Conservation (phyloP, 1,284 basidiomycete species). For the Chiua sp. region DNA sequence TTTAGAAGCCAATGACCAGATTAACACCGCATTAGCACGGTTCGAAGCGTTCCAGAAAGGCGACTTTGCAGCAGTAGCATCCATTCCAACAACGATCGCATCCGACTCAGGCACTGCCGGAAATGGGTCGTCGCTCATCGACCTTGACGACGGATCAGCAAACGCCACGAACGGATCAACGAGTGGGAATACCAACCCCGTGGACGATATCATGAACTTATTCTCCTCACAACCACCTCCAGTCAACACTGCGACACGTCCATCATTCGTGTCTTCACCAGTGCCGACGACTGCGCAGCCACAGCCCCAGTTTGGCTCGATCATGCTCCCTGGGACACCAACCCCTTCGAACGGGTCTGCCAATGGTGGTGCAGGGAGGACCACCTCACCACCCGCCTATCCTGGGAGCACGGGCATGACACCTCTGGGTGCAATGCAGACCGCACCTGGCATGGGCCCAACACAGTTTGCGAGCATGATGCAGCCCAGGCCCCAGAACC, state of each 20-base stretch:
- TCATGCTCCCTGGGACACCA: slow-evolving; percentile 58
- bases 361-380: slow-evolving; percentile 21
- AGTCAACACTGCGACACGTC: slow-evolving; percentile 31
- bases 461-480: no score
- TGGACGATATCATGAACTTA: slow-evolving; percentile 65
- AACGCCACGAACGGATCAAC: slow-evolving; percentile 11
- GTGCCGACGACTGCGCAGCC: slow-evolving; percentile 13
- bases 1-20: slow-evolving; percentile 96
- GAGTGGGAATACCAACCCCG: slow-evolving; percentile 26
- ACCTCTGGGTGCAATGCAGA: no score
- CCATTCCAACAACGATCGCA: slow-evolving; percentile 66
- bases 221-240: slow-evolving; percentile 46
- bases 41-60: slow-evolving; percentile 94
- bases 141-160: slow-evolving; percentile 63
- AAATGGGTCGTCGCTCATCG: slow-evolving; percentile 64
- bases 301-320: slow-evolving; percentile 48
- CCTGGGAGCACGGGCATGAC: slow-evolving; percentile 19
- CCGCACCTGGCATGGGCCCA: no score
- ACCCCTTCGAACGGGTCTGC: slow-evolving; percentile 25
- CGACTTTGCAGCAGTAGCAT: slow-evolving; percentile 71
- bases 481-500: no score
- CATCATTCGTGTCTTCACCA: slow-evolving; percentile 19
- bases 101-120: slow-evolving; percentile 32
- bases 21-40: slow-evolving; percentile 90
- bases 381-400: slow-evolving; percentile 23